Base-by-base conservation (phyloP, 495 filamentous ascomycete species). In the Penicillium bialowiezense region DNA sequence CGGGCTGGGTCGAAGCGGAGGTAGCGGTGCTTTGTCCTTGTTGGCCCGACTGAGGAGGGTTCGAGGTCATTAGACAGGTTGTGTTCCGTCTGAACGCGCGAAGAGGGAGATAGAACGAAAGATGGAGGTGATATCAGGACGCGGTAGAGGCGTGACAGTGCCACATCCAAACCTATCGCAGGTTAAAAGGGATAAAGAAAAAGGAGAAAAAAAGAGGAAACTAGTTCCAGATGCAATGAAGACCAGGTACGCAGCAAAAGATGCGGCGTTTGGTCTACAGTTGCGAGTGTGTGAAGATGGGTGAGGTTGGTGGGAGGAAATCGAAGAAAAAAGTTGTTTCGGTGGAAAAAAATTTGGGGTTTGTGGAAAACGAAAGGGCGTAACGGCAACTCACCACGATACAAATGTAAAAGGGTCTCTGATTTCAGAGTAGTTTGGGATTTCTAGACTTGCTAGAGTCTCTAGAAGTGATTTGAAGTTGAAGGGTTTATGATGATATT, bases 11-110 rank as follows among this genome's bases (percentile, higher is more conserved):
- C 63, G 70, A 69, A 46, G 58, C 35, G 58, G 63, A 58, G 65
- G 69, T 67, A 56, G 62, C 57, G 69, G 71, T 74, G 73, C 70
- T 77, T 67, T 73, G 66, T 76, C 75, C 71, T 76, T 75, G 71
- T n/a, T 20, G 33, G 68, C 72, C 65, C 68, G 73, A 69, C 67
- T 75, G 67, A 54, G 64, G 63, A 67, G 69, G 68, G 70, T 68
- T 71, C 64, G 71, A 76, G 67, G 53, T 76, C 73, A 76, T 76
- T 76, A 74, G 71, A 72, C 70, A 71, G 67, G 71, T 69, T 45
- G 28, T 61, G 58, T 34, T 58, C 52, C 55, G 57, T 60, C 51
- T 54, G 50, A 48, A 58, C 50, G 58, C 63, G 63, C 54, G 61
- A 60, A 62, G 53, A 58, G 54, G 42, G 36, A 35, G 57, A 56